Evolutionary conservation across 768 basidiomycete species (phyloP).

Genomic region (Russula virescens): DNA sequence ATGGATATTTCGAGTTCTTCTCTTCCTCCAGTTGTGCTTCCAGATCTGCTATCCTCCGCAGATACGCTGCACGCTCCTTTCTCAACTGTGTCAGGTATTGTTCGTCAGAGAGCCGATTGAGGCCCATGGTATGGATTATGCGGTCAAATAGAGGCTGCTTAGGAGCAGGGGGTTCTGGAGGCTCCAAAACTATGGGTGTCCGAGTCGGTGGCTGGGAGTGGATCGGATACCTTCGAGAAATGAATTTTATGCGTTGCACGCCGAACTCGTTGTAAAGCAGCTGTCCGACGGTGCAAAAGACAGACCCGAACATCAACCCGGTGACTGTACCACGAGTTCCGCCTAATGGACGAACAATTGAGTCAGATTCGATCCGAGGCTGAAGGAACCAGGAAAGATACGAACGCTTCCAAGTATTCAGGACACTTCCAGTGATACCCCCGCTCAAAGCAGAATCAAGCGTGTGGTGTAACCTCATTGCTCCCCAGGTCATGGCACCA

Average conservation of each 20-base stretch:
- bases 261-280: slow-evolving; percentile 63
- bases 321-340: slow-evolving; percentile 52
- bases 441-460: slow-evolving; percentile 75
- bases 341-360: slow-evolving; percentile 38
- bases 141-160: slow-evolving; percentile 34
- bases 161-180: slow-evolving; percentile 1
- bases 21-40: slow-evolving; percentile 36
- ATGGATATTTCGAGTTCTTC: slow-evolving; percentile 31
- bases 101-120: slow-evolving; percentile 61
- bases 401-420: slow-evolving; percentile 58
- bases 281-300: slow-evolving; percentile 59
- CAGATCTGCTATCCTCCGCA: slow-evolving; percentile 54
- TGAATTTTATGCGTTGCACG: slow-evolving; percentile 53
- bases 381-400: slow-evolving; percentile 9
- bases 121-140: slow-evolving; percentile 42
- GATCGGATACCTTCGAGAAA: slow-evolving; percentile 35
- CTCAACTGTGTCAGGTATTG: slow-evolving; percentile 61
- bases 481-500: slow-evolving; percentile 38
- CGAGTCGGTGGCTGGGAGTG: background rate
- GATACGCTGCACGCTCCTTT: slow-evolving; percentile 47
- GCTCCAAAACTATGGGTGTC: background rate
- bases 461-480: slow-evolving; percentile 53
- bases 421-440: slow-evolving; percentile 54
- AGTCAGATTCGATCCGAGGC: slow-evolving; percentile 6
- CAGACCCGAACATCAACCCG: slow-evolving; percentile 54